Percentiles rank a stretch among this genome's conserved stretches.
Conservation (phyloP, 257 asterid species). For the Gentiana straminea region DNA sequence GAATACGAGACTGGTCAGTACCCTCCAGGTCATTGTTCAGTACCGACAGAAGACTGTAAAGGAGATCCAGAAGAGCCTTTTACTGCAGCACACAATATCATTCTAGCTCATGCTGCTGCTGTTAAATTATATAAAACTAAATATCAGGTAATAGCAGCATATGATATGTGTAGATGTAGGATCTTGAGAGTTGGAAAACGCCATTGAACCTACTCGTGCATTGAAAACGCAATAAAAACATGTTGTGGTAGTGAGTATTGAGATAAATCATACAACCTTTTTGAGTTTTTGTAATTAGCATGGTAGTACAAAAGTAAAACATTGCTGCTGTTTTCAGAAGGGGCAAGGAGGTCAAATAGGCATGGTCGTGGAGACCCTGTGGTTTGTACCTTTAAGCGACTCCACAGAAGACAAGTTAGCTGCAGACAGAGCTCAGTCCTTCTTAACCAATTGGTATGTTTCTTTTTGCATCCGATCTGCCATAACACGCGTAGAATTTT, state of each 20-base stretch:
- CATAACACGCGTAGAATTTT: not conserved
- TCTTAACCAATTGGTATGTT: constrained; percentile 28
- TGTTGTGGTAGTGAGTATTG: not conserved
- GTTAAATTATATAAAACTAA: constrained; percentile 28
- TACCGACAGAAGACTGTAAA: constrained; percentile 29
- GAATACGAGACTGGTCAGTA: constrained; percentile 31
- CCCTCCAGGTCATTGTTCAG: constrained; percentile 45
- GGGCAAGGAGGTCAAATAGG: constrained; percentile 13
- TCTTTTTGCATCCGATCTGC: not conserved
- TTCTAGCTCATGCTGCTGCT: constrained; percentile 13
- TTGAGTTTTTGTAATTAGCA: too few species aligned
- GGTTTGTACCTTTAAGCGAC: constrained; percentile 42
- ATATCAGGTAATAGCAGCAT: constrained; percentile 26
- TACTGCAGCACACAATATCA: constrained; percentile 47
- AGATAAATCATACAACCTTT: too few species aligned
- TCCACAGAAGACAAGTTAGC: constrained; percentile 39
- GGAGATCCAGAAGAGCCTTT: constrained; percentile 50
- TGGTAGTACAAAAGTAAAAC: too few species aligned
- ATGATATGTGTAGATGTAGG: too few species aligned
- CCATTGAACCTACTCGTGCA: too few species aligned
- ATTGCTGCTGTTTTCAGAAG: constrained; percentile 12
- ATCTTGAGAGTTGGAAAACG: too few species aligned
- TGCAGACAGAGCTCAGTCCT: constrained; percentile 13
- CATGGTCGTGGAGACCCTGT: constrained; percentile 22
- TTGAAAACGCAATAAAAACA: not conserved